Evolutionary conservation across 164 flowering plant species (phyloP), one percentile per base, ranked within the genome.

Genomic region (Pachysandra terminalis): DNA sequence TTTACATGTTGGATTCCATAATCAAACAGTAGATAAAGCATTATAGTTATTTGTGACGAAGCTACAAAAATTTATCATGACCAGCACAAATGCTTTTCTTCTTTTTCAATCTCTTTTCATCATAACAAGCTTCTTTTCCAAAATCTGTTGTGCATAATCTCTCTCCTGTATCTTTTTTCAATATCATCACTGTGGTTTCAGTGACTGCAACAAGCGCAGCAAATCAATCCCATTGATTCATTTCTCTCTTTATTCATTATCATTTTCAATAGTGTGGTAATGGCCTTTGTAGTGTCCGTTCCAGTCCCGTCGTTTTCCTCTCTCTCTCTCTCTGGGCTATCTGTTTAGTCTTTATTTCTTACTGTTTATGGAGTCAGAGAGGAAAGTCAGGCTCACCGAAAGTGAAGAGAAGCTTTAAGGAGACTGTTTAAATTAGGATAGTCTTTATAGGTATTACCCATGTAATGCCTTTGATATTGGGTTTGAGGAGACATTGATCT

Each of bases 241-340:
- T 40, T 58, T 57, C 52, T 61, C 64, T 62, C 65, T 65, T 73
- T 71, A 45, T 71, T 70, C 65, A 65, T 74, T 28, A 40, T 59
- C 70, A 24, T 59, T 60, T 69, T 68, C 48, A 64, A 66, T 72
- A 55, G 65, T 62, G 80, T 69, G 73, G 71, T 69, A 52, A 70
- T 71, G 70, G 72, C 45, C 67, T 68, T 66, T 68, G 64, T 73
- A 71, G 75, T 79, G 72, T 75, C 76, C 54, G 81, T 71, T 77
- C 78, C 59, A 73, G 86, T 81, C 85, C 78, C 15, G 86, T 83
- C 88, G 27, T 62, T 79, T 76, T 81, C 84, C 24, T 69, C 77
- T 69, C 81, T 71, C 75, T 71, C 74, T 69, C 74, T 56, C 72
- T 64, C 70, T 21, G 14, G 9, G 48, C 22, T 6, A 27, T 28